Evolutionary conservation across 2,329 filamentous ascomycete species (phyloP), one percentile per base, ranked within the genome.

Genomic region (Fusarium piperis): DNA sequence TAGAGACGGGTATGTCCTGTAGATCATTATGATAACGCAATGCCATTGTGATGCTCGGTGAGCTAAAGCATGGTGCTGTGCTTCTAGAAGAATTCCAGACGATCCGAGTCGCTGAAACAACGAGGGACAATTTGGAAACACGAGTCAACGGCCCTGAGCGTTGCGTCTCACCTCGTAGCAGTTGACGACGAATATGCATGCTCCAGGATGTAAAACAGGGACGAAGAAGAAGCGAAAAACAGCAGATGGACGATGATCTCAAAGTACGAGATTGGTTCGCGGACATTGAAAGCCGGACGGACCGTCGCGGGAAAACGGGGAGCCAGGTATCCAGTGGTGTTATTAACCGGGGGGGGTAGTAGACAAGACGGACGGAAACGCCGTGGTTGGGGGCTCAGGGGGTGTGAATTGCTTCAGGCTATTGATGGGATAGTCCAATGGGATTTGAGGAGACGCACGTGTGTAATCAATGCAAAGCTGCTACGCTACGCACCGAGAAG

Each of bases 61-160:
- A 56, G 15, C 53, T 28, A 39, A 38, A 38, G 6, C 39, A 62
- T 23, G 23, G 52, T 23, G 52, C 23, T 23, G 32, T 44, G 23
- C 52, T 75, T 76, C 67, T 71, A 71, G 72, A 76, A 74, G 44
- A 65, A 61, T 70, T 67, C 59, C 16, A 59, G 30, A 30, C 23
- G 63, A 64, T 39, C 67, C 62, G 53, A 68, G 65, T 62, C 44
- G 55, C 58, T 44, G 64, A 65, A 69, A 68, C 65, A 64, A 36
- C 28, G 16, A 39, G 41, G 41, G 26, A 32, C 32, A 53, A n/a
- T 23, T 20, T 44, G 46, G 60, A 68, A 53, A 61, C 56, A 59
- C 39, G 30, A 44, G 16, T 28, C 23, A 48, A 18, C 35, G 6
- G n/a, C 56, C 39, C 56, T 59, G 56, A 11, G 12, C 8, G 35